Evolutionary conservation across 208 protist genomes (phyloP), one percentile per base, ranked within the genome.

Genomic region (Trypanosoma brucei): DNA sequence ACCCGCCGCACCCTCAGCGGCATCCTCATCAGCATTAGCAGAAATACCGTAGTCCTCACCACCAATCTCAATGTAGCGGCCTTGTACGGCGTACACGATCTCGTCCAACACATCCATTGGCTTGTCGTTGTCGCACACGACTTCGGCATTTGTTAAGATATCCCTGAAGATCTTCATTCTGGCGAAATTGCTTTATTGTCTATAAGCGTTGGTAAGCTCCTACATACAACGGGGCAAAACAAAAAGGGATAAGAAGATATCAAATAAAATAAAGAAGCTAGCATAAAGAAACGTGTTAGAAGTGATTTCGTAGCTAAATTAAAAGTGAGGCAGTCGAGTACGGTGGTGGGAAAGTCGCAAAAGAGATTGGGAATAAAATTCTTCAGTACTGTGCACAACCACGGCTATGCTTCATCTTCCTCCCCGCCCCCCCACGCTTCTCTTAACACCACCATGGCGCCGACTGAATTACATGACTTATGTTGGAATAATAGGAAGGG

Each of bases 21-120:
- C 86, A 57, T 94, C 87, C 72, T 94, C 88, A 62, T 92, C 86
- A n/a, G 91, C 86, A 72, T 93, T 96, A 57, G 90, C 87, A 14
- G 82, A 88, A 66, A 96, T 96, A 53, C 86, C 90, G 75, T 78
- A 94, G 84, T 94, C 88, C 83, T 93, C 87, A 48, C 86, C 90
- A 59, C 84, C 84, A 61, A 96, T 63, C 55, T 92, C 84, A 77
- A 95, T 90, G 78, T 92, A 93, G 72, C 78, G 76, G 75, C 86
- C 91, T 59, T 72, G 68, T 50, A 95, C 75, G 34, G 79, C 72
- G 75, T 94, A 93, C 67, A 83, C 80, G 62, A 96, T 81, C 60
- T 93, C 86, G 68, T 76, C 81, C 63, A 91, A 84, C 6, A 84
- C 57, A 1, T 83, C 75, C 66, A 93, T 84, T 44, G 88, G 78